Percentiles rank a stretch among this genome's conserved stretches.
Evolutionary conservation across 306 rosid genomes (phyloP).

Genomic region (Castanea crenata): DNA sequence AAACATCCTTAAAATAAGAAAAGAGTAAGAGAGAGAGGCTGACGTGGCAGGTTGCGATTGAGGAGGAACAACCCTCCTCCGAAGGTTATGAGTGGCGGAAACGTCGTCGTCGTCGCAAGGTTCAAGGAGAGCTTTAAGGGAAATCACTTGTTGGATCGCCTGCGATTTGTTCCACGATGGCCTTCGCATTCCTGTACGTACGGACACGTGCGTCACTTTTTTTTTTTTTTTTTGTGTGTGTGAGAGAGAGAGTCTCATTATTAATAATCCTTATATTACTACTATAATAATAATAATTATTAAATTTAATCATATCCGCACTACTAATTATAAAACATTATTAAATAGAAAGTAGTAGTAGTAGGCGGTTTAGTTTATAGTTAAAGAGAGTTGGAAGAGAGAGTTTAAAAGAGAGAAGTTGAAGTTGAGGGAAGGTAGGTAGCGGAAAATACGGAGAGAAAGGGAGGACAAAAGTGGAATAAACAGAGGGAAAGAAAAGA

Average conservation of each 20-base stretch:
- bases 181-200: slow-evolving; percentile 98
- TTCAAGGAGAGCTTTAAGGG: slow-evolving; percentile 92
- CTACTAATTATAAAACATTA: background rate
- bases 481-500: slow-evolving; percentile 1
- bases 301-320: too few relatives aligned
- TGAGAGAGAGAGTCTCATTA: background rate
- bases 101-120: slow-evolving; percentile 54
- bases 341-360: too few relatives aligned
- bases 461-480: slow-evolving; percentile 31
- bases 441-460: slow-evolving; percentile 53
- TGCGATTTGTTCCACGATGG: slow-evolving; percentile 99
- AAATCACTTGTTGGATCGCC: slow-evolving; percentile 98
- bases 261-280: background rate
- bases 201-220: slow-evolving; percentile 69
- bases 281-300: too few relatives aligned
- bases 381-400: too few relatives aligned
- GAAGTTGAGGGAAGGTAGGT: background rate
- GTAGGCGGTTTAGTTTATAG: too few relatives aligned
- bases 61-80: too few relatives aligned
- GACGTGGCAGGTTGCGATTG: too few relatives aligned
- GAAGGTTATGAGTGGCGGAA: too few relatives aligned
- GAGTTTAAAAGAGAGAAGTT: too few relatives aligned
- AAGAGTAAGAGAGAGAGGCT: background rate
- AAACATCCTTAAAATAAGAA: slow-evolving; percentile 6
- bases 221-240: background rate